A percentile compares a stretch with the other conserved stretches of the same genome.
Conservation (phyloP, 140 eudicot species). For the Bidens hawaiensis region DNA sequence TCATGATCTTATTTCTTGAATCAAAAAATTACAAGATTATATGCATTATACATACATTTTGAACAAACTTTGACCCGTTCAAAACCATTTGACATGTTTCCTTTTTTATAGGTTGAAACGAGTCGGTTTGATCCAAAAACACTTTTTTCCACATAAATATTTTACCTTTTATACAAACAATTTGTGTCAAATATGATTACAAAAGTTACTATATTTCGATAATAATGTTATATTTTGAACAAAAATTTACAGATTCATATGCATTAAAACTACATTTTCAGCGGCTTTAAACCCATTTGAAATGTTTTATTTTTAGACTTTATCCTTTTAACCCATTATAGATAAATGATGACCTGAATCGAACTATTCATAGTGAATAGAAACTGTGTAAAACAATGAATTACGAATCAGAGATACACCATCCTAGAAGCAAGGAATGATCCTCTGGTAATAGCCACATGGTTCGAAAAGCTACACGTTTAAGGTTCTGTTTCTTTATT, state of each 20-base stretch:
- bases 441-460: constrained; percentile 96
- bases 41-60: background rate
- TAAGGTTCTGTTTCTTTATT: constrained; percentile 65
- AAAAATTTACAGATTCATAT: background rate
- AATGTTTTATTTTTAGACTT: background rate
- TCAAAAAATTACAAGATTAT: background rate
- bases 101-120: background rate
- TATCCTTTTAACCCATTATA: background rate
- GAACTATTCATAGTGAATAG: background rate
- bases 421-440: constrained; percentile 93
- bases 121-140: background rate
- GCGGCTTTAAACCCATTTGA: background rate
- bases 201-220: background rate
- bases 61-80: background rate
- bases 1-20: background rate
- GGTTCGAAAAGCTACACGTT: constrained; percentile 89
- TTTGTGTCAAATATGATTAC: background rate
- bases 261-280: background rate
- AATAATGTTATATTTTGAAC: background rate
- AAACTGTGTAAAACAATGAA: background rate
- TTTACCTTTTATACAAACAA: background rate
- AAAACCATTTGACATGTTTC: background rate
- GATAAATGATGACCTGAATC: background rate
- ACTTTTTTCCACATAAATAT: background rate
- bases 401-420: constrained; percentile 4